Percentiles rank a stretch among this genome's conserved stretches.
Conservation (phyloP, 106 monocot genomes). For the Apostasia shenzhenica region DNA sequence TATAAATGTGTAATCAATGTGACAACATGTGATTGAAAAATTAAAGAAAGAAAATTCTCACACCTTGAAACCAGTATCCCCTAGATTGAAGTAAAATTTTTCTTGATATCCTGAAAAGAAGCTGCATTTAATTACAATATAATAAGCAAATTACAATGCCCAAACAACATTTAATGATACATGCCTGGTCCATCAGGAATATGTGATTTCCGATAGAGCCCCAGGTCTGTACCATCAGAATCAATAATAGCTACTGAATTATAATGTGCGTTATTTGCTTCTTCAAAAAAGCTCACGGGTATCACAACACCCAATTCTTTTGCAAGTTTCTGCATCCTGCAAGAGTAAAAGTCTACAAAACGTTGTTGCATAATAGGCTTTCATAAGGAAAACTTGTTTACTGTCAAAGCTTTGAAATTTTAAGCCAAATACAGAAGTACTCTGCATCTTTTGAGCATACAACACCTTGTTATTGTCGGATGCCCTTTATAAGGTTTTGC, state of each 20-base stretch:
- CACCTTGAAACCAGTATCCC: constrained; percentile 97
- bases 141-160: background rate
- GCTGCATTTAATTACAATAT: background rate
- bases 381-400: no score
- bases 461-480: constrained; percentile 69
- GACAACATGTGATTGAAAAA: no score
- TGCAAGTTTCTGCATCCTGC: constrained; percentile 92
- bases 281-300: constrained; percentile 98
- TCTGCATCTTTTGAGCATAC: background rate
- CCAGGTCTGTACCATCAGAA: constrained; percentile 94
- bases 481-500: constrained; percentile 87
- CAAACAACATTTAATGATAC: constrained; percentile 2
- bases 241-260: constrained; percentile 91
- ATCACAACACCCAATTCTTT: constrained; percentile 88
- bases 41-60: background rate
- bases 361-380: background rate
- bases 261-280: constrained; percentile 98
- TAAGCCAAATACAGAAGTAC: no score
- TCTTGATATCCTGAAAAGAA: constrained; percentile 83
- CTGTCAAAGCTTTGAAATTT: no score
- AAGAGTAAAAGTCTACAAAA: background rate
- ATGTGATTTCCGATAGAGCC: constrained; percentile 95
- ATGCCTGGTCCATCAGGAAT: constrained; percentile 97
- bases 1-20: no score
- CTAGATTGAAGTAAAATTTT: constrained; percentile 94